Conservation (phyloP, 495 filamentous ascomycete genomes). For the Tuber magnatum region DNA sequence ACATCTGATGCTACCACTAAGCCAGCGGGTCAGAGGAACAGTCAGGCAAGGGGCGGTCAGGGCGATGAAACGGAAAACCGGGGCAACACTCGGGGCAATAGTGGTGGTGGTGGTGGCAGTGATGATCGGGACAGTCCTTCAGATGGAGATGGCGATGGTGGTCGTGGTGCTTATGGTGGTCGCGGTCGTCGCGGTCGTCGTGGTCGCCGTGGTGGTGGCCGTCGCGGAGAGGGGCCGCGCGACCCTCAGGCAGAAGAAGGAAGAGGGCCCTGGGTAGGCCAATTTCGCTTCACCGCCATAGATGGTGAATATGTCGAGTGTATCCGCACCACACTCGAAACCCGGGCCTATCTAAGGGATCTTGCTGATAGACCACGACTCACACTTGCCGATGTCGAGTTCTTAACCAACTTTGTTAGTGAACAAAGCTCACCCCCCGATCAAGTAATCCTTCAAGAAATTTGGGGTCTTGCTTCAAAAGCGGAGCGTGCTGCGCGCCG, state of each 20-base stretch:
- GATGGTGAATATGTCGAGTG: slow-evolving; percentile 31
- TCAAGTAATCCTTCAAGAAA: slow-evolving; percentile 27
- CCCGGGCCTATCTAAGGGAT: slow-evolving; percentile 25
- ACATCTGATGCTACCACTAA: not conserved
- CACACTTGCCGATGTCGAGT: slow-evolving; percentile 17
- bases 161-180: not conserved
- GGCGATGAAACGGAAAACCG: not conserved
- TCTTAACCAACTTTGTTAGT: slow-evolving; percentile 19
- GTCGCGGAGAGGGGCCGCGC: not conserved
- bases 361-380: slow-evolving; percentile 26
- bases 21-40: not conserved
- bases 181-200: not conserved
- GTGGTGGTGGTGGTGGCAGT: not conserved
- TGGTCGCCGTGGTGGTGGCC: slow-evolving; percentile 3
- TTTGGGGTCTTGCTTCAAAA: slow-evolving; percentile 27
- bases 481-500: slow-evolving; percentile 29
- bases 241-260: not conserved
- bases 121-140: not conserved
- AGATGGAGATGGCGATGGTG: not conserved
- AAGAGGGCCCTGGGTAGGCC: slow-evolving; percentile 23
- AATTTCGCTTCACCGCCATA: slow-evolving; percentile 24
- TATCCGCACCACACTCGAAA: slow-evolving; percentile 28
- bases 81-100: not conserved
- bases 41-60: not conserved
- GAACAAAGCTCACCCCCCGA: slow-evolving; percentile 23